Evolutionary conservation across 345 rosid genomes (phyloP).

Genomic region (rapeseed (Brassica napus)): Da-Ae NC_063441.1:12375001-12375500

Average conservation of each 20-base stretch:
- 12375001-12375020: conserved; percentile 83
- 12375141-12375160: conserved; percentile 95
- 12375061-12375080: conserved; percentile 95
- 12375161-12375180: conserved; percentile 97
- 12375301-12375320: conserved; percentile 98
- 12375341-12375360: conserved; percentile 90
- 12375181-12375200: conserved; percentile 83
- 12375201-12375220: conserved; percentile 14
- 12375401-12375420: conserved; percentile 93
- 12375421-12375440: conserved; percentile 94
- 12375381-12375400: conserved; percentile 92
- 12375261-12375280: conserved; percentile 44
- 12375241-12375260: conserved; percentile 13
- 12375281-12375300: conserved; percentile 98
- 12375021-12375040: conserved; percentile 87
- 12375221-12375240: not conserved
- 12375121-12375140: conserved; percentile 97
- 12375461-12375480: conserved; percentile 89
- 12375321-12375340: conserved; percentile 85
- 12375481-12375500: conserved; percentile 92
- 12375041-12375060: conserved; percentile 81
- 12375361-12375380: conserved; percentile 92
- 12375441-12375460: conserved; percentile 82
- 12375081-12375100: conserved; percentile 94
- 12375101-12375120: conserved; percentile 99